Base-by-base conservation (phyloP, 768 basidiomycete genomes). In the Boletus rufocinnamomeus region DNA sequence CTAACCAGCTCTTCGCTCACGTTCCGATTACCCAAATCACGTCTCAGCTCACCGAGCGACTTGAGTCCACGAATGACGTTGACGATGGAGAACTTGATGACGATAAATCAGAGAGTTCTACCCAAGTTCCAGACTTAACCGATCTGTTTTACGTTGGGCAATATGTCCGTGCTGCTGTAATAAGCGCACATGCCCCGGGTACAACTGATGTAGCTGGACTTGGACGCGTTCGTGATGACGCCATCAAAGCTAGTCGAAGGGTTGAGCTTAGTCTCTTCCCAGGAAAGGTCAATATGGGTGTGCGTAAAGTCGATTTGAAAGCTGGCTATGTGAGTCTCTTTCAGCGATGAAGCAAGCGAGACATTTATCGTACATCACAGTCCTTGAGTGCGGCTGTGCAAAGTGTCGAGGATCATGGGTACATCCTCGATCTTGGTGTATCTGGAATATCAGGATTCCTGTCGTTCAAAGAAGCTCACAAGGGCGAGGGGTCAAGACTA, bases 11-110 rank as follows among this genome's bases (percentile, higher is more conserved):
- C 40, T 83, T 91, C 63, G 97, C 84, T 10, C 94, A 99, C 74
- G 81, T 98, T 35, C 95, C 96, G 25, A 93, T 99, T 62, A 98
- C 95, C 41, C 88, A 95, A 72, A 82, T 98, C 57, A 91, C 94
- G 16, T 74, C 83, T 34, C 87, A 91, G 67, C 80, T 94, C 58
- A 98, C 94, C 9, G 64, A 74, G 30, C 77, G 82, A 21, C 79
- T 98, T 30, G 89, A 92, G 68, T 78, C 80, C 34, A 80, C 82
- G 62, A 85, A 82, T 47, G 78, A 78, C 28, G 80, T 77, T 4
- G 79, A 81, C 34, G 78, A 76, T 21, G 69, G 72, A 6, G 79
- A 75, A 13, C 73, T 77, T 27, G 80, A 79, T 45, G 77, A 84
- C 21, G 80, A 82, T 3, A 79, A 81, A 37, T 69, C 72, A 37